Base-by-base conservation (phyloP, 2,329 filamentous ascomycete species). In the Polytolypa hystricis region DNA sequence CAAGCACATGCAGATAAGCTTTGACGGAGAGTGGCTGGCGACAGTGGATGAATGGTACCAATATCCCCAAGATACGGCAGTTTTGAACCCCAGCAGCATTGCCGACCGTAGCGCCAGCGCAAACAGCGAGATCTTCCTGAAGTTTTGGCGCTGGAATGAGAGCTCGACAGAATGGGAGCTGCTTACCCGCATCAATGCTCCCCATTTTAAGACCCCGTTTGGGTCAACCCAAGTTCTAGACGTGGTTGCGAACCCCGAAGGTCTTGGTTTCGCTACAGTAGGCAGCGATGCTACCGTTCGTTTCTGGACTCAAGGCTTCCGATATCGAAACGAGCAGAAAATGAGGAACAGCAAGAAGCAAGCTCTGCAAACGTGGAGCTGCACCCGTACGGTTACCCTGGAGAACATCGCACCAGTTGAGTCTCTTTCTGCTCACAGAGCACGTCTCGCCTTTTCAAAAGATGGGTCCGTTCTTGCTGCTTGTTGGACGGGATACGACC, bases 11-110 rank as follows among this genome's bases (percentile, higher is more conserved):
- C 73, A 79, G 29, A 76, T 91, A 47, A 89, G 83, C 29, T 66
- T 72, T 33, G 81, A 96, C 52, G 89, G 89, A 12, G 71, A 77
- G 46, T 96, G 89, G 87, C 71, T 98, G 39, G 87, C 82, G 4
- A 95, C 85, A 1, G 74, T 93, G 1, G 91, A 98, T 54, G 83
- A 87, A 51, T 98, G 91, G 91, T 71, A 73, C 35, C 86, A 86
- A 1, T 76, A 83, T 7, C 62, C 65, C 9, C 66, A 73, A 41
- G 86, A 95, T 52, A 60, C 83, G 10, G 70, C 74, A 26, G 70
- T 71, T 38, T 57, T 82, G 18, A 58, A 67, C 35, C 50, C 57
- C 10, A 47, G 44, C 26, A 40, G 57, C 16, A 19, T 38, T 20
- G 12, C 12, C n/a, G 33, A 21, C 10, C 29, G 23, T 6, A n/a